Base-by-base conservation (phyloP, 2,329 filamentous ascomycete genomes). In the Parascedosporium putredinis region DNA sequence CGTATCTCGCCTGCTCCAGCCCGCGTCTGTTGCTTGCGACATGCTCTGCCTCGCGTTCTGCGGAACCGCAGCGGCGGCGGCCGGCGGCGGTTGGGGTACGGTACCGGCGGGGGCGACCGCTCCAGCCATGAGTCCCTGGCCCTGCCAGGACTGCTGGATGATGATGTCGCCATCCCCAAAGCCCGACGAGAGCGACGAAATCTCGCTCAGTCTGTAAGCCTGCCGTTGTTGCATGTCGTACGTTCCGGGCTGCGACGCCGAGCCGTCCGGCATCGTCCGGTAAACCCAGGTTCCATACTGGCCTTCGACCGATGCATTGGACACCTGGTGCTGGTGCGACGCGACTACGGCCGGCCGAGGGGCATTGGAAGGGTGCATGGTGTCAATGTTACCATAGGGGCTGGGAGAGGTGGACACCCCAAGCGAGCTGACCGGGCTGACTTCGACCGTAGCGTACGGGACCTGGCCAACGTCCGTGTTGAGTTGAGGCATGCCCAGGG, bases 141-240 rank as follows among this genome's bases (percentile, higher is more conserved):
- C 27, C n/a, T 5, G 44, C 44, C 31, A 48, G 9, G 24, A 16
- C 8, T 40, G n/a, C 5, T 69, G 68, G 23, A 75, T 61, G 27
- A 78, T 70, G 24, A 81, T 77, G 42, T 81, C 75, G 22, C 73
- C 76, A 56, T 83, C 79, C 16, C 79, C 79, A 53, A 83, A 83
- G 5, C 79, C 79, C 0, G 80, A 83, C 0, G 79, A 83, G 3
- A 83, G 65, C 0, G 79, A 83, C 0, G 79, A 82, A 27, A 80
- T 57, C 45, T 73, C 72, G 52, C 74, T 79, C 3, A 64, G 59
- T 6, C 71, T 67, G 27, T 71, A 68, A 2, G 62, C 62, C 50
- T 64, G 63, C 29, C 64, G 60, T 25, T 59, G 60, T 4, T 57
- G 47, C 12, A 64, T 60, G 18, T 65, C 61, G 52, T 67, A 67